Percentiles rank a stretch among this genome's conserved stretches.
Evolutionary conservation across 1,284 basidiomycete species (phyloP).

Genomic region (Pseudozyma flocculosa): DNA sequence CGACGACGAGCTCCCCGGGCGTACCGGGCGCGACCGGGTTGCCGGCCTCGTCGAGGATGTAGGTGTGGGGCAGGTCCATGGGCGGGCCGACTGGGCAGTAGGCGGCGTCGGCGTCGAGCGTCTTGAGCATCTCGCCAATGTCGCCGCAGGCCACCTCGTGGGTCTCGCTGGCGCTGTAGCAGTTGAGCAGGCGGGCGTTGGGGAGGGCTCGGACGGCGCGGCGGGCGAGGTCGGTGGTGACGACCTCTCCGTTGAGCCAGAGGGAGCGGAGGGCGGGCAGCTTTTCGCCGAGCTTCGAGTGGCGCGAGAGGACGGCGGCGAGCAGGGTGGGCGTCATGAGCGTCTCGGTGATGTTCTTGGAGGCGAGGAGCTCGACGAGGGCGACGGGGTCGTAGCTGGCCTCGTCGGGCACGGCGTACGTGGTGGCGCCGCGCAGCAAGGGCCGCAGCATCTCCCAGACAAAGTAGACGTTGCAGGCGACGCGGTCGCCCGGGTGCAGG

Average conservation of each 20-base stretch:
- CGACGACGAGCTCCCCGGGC: slow-evolving; percentile 54
- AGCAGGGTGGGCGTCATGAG: slow-evolving; percentile 57
- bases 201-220: slow-evolving; percentile 52
- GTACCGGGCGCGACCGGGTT: slow-evolving; percentile 39
- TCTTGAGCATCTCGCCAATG: slow-evolving; percentile 29
- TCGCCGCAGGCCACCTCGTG: slow-evolving; percentile 56
- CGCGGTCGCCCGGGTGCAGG: slow-evolving; percentile 44
- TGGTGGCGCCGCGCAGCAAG: slow-evolving; percentile 52
- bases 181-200: slow-evolving; percentile 50
- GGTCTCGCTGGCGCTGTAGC: slow-evolving; percentile 57
- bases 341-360: slow-evolving; percentile 51
- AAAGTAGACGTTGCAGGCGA: slow-evolving; percentile 58
- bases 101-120: slow-evolving; percentile 12
- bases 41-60: slow-evolving; percentile 50
- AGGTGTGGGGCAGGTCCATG: slow-evolving; percentile 44
- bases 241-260: slow-evolving; percentile 58
- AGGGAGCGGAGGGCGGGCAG: slow-evolving; percentile 48
- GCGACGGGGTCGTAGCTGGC: slow-evolving; percentile 53
- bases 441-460: slow-evolving; percentile 57
- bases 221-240: slow-evolving; percentile 50
- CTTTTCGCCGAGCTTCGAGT: slow-evolving; percentile 29
- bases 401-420: slow-evolving; percentile 51
- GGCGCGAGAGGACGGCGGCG: slow-evolving; percentile 50
- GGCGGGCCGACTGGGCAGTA: slow-evolving; percentile 54
- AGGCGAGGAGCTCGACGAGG: slow-evolving; percentile 46